Base-by-base conservation (phyloP, 352 stramenopile species). In the Globisporangium paroecandrum region DNA sequence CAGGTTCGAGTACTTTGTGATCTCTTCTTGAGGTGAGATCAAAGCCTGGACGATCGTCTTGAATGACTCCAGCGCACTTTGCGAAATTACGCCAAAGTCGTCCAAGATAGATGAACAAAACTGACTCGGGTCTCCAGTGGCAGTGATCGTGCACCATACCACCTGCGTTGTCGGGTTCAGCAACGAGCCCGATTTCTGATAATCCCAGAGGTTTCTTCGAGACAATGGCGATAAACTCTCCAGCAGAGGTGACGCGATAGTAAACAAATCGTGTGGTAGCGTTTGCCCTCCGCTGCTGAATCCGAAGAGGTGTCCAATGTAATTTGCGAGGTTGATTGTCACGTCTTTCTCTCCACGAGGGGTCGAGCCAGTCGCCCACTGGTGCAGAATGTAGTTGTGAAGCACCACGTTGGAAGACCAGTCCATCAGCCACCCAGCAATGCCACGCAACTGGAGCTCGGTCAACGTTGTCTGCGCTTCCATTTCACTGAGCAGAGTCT, bases 321-420 rank as follows among this genome's bases (percentile, higher is more conserved):
- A 66, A 60, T 61, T 58, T 12, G 65, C 56, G 3, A 85, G 64
- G 22, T 83, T 69, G 56, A 82, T 68, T 8, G 24, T 68, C 22
- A 38, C 49, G 6, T 29, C 56, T 13, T 46, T 53, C 53, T 77
- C 68, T 1, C 83, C 81, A 56, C 78, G 66, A n/a, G 76, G 79
- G 4, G 79, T 87, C 20, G 73, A 43, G 0, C 78, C 79, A 13
- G 72, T 79, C 3, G 81, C 76, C 81, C 83, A 91, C 53, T 87
- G 75, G 8, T 68, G 56, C 24, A 83, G 54, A 13, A 88, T 36
- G 43, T 82, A 89, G 53, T 86, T 76, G 8, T 58, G 64, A 4
- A 91, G 67, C 0, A 88, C 69, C 1, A 61, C 58, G 8, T 85
- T 78, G 1, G 70, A 69, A 0, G 78, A 69, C 83, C 83, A 91